A percentile compares a stretch with the other conserved stretches of the same genome.
phyloP scores from a whole-genome alignment of 2,329 filamentous ascomycete species.

The Aspergillus sp. region DNA sequence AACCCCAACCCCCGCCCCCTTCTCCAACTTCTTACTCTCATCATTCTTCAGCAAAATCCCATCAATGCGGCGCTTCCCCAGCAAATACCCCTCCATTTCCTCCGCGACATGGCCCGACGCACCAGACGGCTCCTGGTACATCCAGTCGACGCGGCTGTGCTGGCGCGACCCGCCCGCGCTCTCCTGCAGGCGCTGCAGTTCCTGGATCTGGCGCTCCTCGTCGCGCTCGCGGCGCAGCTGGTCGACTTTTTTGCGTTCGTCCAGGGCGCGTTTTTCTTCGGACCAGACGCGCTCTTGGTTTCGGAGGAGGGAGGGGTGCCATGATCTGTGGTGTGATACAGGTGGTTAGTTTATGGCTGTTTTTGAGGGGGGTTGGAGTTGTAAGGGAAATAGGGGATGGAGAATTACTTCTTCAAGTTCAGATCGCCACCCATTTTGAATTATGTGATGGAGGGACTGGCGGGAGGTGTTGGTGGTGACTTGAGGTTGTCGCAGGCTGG shows the following conservation, averaged over 20 bases:
- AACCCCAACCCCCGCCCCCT: slow-evolving; percentile 50
- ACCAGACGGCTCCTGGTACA: slow-evolving; percentile 85
- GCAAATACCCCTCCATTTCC: slow-evolving; percentile 88
- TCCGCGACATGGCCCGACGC: slow-evolving; percentile 71
- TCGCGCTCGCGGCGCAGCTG: slow-evolving; percentile 90
- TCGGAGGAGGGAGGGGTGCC: slow-evolving; percentile 85
- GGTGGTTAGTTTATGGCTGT: slow-evolving; percentile 5
- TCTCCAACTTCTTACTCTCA: slow-evolving; percentile 78
- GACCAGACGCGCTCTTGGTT: slow-evolving; percentile 91
- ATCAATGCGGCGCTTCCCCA: slow-evolving; percentile 92
- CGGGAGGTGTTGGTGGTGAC: not conserved
- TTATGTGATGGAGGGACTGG: not conserved
- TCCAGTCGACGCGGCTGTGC: slow-evolving; percentile 89
- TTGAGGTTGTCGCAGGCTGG: not conserved
- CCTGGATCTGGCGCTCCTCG: slow-evolving; percentile 88
- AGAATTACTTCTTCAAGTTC: slow-evolving; percentile 75
- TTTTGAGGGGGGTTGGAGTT: not conserved
- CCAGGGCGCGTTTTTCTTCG: slow-evolving; percentile 86
- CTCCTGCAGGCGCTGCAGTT: slow-evolving; percentile 86
- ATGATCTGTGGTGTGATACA: slow-evolving; percentile 58
- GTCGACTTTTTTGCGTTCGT: slow-evolving; percentile 91
- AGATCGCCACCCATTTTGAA: slow-evolving; percentile 89
- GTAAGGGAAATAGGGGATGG: not conserved
- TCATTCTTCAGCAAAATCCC: slow-evolving; percentile 73
- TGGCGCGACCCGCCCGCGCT: slow-evolving; percentile 79